Evolutionary conservation across 805 yeast genomes (phyloP).

Genomic region (Sporopachydermia quercuum): DNA sequence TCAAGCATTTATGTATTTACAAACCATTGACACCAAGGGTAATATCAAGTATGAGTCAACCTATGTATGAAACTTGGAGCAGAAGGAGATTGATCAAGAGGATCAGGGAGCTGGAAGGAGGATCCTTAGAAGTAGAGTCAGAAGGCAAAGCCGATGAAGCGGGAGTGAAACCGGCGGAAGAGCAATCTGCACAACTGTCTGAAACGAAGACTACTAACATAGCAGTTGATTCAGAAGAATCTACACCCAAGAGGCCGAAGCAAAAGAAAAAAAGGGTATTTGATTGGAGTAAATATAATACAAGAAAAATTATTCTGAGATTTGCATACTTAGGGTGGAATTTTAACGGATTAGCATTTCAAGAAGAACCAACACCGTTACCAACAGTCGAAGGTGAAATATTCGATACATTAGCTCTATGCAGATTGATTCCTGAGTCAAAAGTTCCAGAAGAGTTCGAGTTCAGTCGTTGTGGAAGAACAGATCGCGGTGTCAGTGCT

Average conservation of each 20-base stretch:
- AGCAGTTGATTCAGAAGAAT: slow-evolving; percentile 5
- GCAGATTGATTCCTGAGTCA: slow-evolving; percentile 45
- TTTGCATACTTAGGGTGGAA: slow-evolving; percentile 93
- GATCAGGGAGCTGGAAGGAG: slow-evolving; percentile 39
- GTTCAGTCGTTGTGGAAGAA: slow-evolving; percentile 87
- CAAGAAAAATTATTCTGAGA: slow-evolving; percentile 60
- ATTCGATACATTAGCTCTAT: slow-evolving; percentile 51
- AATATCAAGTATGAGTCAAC: slow-evolving; percentile 2
- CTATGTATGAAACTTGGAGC: slow-evolving; percentile 45
- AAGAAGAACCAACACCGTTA: slow-evolving; percentile 56
- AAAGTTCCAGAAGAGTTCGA: slow-evolving; percentile 45
- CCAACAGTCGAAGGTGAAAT: slow-evolving; percentile 80
- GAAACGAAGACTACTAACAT: background rate
- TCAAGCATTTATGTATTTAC: no score
- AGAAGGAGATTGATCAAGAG: slow-evolving; percentile 46
- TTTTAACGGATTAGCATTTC: slow-evolving; percentile 81
- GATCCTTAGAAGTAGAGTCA: background rate
- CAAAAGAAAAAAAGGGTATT: slow-evolving; percentile 29
- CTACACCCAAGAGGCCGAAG: slow-evolving; percentile 9
- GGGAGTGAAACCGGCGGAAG: slow-evolving; percentile 2
- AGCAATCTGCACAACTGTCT: background rate
- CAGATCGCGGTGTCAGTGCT: slow-evolving; percentile 95
- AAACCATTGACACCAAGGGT: no score
- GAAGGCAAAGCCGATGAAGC: background rate
- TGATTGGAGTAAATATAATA: slow-evolving; percentile 48